These are phyloP conservation scores for Aspergillus latus DNA, from an alignment of 2,329 filamentous ascomycete species.

Conservation along the genomic window DNA sequence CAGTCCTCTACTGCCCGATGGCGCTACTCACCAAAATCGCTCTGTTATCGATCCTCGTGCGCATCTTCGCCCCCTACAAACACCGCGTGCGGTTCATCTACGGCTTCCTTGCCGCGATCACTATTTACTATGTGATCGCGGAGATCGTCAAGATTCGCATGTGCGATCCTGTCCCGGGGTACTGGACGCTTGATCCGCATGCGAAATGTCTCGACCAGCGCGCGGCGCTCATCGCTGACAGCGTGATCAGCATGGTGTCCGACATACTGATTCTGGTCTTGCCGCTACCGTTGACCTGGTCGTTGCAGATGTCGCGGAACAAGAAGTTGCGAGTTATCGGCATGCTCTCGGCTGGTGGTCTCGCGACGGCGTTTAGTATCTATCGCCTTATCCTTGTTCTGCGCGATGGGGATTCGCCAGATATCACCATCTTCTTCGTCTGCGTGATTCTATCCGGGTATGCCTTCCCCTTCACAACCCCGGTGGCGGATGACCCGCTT, in stretches of 20 bases:
- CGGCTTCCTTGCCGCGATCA: slow-evolving; percentile 34
- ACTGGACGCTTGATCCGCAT: slow-evolving; percentile 30
- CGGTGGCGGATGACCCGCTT: no score
- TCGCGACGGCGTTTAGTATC: slow-evolving; percentile 41
- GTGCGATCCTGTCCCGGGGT: slow-evolving; percentile 37
- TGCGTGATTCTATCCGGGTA: slow-evolving; percentile 42
- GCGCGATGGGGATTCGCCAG: slow-evolving; percentile 28
- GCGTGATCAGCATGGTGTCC: slow-evolving; percentile 40
- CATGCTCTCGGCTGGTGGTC: slow-evolving; percentile 39
- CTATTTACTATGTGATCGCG: slow-evolving; percentile 38
- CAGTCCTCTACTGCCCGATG: slow-evolving; percentile 43
- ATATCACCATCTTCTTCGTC: slow-evolving; percentile 38
- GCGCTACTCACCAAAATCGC: slow-evolving; percentile 40
- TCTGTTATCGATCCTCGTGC: slow-evolving; percentile 39
- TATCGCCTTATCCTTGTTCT: slow-evolving; percentile 40
- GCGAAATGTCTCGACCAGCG: slow-evolving; percentile 39
- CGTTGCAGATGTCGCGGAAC: slow-evolving; percentile 38
- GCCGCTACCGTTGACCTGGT: slow-evolving; percentile 40
- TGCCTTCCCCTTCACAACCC: slow-evolving; percentile 10
- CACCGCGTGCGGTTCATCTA: slow-evolving; percentile 37
- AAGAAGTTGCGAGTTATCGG: slow-evolving; percentile 41
- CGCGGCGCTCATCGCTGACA: slow-evolving; percentile 40
- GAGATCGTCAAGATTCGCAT: slow-evolving; percentile 41
- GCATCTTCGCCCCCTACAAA: slow-evolving; percentile 40
- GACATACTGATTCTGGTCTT: slow-evolving; percentile 39